Percentiles rank a stretch among this genome's conserved stretches.
phyloP scores from a whole-genome alignment of 306 rosid species.

The Quercus alba region DNA sequence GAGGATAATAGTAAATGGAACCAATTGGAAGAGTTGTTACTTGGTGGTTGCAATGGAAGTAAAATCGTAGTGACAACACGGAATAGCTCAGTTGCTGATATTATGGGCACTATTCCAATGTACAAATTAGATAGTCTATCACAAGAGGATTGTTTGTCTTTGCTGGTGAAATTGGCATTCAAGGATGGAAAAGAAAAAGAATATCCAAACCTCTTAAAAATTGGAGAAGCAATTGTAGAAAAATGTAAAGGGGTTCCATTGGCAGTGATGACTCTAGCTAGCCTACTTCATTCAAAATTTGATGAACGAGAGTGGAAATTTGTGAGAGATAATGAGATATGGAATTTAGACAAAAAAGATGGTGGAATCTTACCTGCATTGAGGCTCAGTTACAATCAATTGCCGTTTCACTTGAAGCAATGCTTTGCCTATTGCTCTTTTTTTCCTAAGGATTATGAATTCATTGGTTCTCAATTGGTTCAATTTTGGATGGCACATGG shows the following conservation, averaged over 20 bases:
- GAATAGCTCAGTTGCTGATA: not conserved
- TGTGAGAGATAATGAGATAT: conserved; percentile 13
- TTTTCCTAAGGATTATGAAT: not conserved
- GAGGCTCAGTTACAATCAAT: conserved; percentile 12
- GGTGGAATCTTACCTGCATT: conserved; percentile 10
- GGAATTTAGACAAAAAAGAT: conserved; percentile 1
- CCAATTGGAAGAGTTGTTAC: not conserved
- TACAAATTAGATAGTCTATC: not conserved
- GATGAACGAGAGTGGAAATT: not conserved
- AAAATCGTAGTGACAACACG: conserved; percentile 12
- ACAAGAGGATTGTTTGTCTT: not conserved
- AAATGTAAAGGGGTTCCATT: conserved; percentile 24
- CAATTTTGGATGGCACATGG: conserved; percentile 13
- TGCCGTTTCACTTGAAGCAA: conserved; percentile 8
- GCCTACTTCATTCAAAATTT: not conserved
- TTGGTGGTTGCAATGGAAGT: not conserved
- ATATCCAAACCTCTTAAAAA: not conserved
- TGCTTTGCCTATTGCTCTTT: conserved; percentile 17
- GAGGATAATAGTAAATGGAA: conserved; percentile 4
- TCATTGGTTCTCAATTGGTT: not conserved
- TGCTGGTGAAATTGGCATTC: conserved; percentile 16
- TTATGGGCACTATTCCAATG: conserved; percentile 1
- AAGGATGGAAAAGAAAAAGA: not conserved
- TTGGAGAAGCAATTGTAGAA: not conserved
- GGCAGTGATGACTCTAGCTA: conserved; percentile 3